Conservation (phyloP, 805 yeast genomes). For the Pichia phayaonensis region DNA sequence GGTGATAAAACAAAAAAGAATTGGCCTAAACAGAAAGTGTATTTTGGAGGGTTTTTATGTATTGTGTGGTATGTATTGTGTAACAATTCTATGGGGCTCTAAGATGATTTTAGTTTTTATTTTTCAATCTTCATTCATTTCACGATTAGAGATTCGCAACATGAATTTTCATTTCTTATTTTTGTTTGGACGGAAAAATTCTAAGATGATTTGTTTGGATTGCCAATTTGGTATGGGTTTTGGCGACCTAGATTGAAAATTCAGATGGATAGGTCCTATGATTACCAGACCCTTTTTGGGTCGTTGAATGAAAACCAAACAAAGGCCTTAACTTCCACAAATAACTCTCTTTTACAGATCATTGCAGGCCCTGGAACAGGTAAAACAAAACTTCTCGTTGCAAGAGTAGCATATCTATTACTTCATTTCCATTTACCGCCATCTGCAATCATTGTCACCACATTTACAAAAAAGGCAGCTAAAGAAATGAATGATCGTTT, state of each 20-base stretch:
- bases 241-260: background rate
- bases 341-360: slow-evolving; percentile 36
- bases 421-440: slow-evolving; percentile 48
- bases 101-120: no score
- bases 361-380: slow-evolving; percentile 62
- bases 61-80: no score
- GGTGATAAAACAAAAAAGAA: no score
- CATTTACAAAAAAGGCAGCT: slow-evolving; percentile 92
- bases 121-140: no score
- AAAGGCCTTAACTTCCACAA: slow-evolving; percentile 37
- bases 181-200: no score
- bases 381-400: slow-evolving; percentile 76
- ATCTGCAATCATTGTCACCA: slow-evolving; percentile 66
- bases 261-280: background rate
- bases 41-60: no score
- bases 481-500: slow-evolving; percentile 72
- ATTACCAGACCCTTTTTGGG: slow-evolving; percentile 2
- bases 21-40: no score
- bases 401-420: slow-evolving; percentile 69
- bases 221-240: background rate
- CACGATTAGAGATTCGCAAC: background rate
- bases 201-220: no score
- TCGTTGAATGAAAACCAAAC: slow-evolving; percentile 35
- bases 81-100: no score
- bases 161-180: background rate